A percentile compares a stretch with the other conserved stretches of the same genome.
These are phyloP conservation scores for Eucalyptus pauciflora DNA, from an alignment of 345 rosid genomes.

Conservation along the genomic window DNA sequence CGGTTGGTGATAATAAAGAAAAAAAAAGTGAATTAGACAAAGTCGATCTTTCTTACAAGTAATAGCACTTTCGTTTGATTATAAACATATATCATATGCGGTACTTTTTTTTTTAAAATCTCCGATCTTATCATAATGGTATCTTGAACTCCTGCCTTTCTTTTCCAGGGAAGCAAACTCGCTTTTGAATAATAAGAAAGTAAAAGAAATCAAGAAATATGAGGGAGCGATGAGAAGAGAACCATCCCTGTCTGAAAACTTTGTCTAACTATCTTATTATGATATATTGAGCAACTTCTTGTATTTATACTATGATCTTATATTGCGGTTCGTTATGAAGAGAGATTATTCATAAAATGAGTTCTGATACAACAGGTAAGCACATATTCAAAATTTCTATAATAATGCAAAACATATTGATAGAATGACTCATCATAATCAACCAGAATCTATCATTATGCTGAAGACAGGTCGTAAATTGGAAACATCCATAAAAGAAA, in stretches of 20 bases:
- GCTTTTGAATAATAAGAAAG: too few species aligned
- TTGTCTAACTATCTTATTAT: neutral
- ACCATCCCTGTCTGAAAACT: neutral
- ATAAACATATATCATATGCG: neutral
- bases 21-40: neutral
- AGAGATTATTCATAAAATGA: neutral
- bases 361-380: too few species aligned
- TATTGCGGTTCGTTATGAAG: accelerated
- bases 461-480: too few species aligned
- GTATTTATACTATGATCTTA: neutral
- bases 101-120: neutral
- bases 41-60: neutral
- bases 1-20: neutral
- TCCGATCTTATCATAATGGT: neutral
- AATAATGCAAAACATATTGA: too few species aligned
- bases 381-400: too few species aligned
- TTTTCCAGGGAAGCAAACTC: neutral
- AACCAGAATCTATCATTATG: too few species aligned
- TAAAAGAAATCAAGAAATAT: too few species aligned
- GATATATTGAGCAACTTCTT: neutral
- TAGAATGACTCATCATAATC: too few species aligned
- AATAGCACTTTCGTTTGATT: neutral
- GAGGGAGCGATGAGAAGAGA: neutral
- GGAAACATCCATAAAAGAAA: neutral
- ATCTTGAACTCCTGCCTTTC: neutral